Percentiles rank a stretch among this genome's conserved stretches.
These are phyloP conservation scores for Fraxinus americana DNA, from an alignment of 257 asterid species.

Conservation along the genomic window DNA sequence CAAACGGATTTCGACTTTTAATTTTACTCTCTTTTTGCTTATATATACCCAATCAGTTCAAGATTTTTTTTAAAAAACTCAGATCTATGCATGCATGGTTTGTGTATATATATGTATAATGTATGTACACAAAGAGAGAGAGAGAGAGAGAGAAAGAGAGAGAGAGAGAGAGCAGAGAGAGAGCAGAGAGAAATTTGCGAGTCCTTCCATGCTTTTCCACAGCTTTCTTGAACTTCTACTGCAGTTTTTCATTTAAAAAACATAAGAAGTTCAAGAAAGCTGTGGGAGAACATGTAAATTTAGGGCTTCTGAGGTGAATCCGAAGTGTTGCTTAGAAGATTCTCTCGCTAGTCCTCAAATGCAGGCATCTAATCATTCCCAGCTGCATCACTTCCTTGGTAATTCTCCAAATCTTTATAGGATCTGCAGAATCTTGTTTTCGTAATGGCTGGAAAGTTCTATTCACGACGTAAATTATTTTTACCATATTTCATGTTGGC, in stretches of 20 bases:
- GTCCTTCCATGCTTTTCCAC: slow-evolving; percentile 58
- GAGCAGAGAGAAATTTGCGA: neutral
- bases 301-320: slow-evolving; percentile 29
- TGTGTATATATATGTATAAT: too few species aligned
- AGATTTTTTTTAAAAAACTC: neutral
- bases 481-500: too few species aligned
- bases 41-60: neutral
- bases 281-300: slow-evolving; percentile 66
- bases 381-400: slow-evolving; percentile 13
- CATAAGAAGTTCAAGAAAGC: slow-evolving; percentile 51
- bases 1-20: too few species aligned
- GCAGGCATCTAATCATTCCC: neutral
- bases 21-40: too few species aligned
- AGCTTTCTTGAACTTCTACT: slow-evolving; percentile 61
- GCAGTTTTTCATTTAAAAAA: neutral
- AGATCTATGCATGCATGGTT: neutral
- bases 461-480: too few species aligned
- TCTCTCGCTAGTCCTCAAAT: neutral
- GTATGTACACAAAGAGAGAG: too few species aligned
- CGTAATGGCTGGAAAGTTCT: neutral
- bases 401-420: neutral
- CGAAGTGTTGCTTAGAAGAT: neutral
- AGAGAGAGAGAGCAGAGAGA: too few species aligned
- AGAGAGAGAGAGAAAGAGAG: too few species aligned
- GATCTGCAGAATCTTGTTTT: neutral